These are phyloP conservation scores for Hymenoscyphus fraxineus DNA, from an alignment of 2,329 filamentous ascomycete species.

Conservation along the genomic window DNA sequence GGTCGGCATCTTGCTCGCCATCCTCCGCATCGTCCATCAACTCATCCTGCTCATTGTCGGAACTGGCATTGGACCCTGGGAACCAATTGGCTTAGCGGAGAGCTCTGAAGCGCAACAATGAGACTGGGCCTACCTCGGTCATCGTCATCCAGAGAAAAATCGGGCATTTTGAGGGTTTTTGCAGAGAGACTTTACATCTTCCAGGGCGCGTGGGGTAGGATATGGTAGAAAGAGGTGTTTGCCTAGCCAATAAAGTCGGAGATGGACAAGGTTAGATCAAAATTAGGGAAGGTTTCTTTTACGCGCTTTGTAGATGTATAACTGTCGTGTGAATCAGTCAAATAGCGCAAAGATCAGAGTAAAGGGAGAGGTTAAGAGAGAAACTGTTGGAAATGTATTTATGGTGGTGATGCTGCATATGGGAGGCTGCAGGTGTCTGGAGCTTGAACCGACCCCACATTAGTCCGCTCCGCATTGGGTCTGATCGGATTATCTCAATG, in stretches of 20 bases:
- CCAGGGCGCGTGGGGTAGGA: background rate
- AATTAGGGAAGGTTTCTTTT: background rate
- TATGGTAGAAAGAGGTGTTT: background rate
- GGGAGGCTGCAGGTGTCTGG: too few species aligned
- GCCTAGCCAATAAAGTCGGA: background rate
- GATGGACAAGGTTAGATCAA: background rate
- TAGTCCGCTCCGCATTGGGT: too few species aligned
- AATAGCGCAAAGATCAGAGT: too few species aligned
- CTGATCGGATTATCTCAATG: too few species aligned
- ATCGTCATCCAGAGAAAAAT: constrained; percentile 34
- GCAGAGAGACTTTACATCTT: constrained; percentile 18
- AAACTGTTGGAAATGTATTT: too few species aligned
- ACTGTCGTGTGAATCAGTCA: too few species aligned
- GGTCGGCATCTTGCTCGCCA: constrained; percentile 34
- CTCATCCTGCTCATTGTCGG: constrained; percentile 53
- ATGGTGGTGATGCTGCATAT: too few species aligned
- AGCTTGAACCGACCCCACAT: too few species aligned
- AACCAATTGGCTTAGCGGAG: constrained; percentile 12
- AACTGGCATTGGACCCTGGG: constrained; percentile 41
- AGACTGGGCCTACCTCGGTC: constrained; percentile 28
- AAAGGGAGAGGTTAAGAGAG: too few species aligned
- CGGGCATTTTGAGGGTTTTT: constrained; percentile 28
- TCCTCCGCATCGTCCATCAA: constrained; percentile 49
- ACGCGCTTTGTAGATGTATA: background rate
- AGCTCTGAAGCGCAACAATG: background rate